A percentile compares a stretch with the other conserved stretches of the same genome.
These are phyloP conservation scores for Aureobasidium sp. DNA, from an alignment of 2,329 filamentous ascomycete species.

Conservation along the genomic window DNA sequence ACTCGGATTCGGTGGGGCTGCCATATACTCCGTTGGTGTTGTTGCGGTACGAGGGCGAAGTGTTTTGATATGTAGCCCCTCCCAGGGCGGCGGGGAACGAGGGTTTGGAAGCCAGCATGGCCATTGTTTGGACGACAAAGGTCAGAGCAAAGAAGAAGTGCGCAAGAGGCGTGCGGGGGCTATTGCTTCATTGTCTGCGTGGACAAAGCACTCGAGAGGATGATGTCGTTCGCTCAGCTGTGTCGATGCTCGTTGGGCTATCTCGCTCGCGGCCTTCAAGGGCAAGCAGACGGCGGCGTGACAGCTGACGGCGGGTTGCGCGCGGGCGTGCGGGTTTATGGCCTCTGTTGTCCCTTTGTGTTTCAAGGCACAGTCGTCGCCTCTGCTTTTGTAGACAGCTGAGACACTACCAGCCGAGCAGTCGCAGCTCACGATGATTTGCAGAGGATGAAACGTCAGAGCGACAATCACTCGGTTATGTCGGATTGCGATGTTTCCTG, in stretches of 20 bases:
- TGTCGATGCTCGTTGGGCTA: background rate
- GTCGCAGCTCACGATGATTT: conserved; percentile 5
- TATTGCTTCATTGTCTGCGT: conserved; percentile 6
- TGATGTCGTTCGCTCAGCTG: background rate
- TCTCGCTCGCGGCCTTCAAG: too few relatives aligned
- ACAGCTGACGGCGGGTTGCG: background rate
- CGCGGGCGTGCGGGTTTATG: background rate
- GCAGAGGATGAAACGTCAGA: conserved; percentile 12
- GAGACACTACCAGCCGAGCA: conserved; percentile 8
- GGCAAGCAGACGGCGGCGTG: background rate
- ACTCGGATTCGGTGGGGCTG: conserved; percentile 87
- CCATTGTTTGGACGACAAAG: conserved; percentile 43
- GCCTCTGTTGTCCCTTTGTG: background rate
- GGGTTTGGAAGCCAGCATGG: conserved; percentile 69
- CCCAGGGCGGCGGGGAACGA: conserved; percentile 47
- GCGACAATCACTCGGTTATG: conserved; percentile 9
- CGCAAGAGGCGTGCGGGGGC: conserved; percentile 6
- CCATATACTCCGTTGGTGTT: conserved; percentile 47
- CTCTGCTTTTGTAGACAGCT: conserved; percentile 2
- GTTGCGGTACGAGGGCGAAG: conserved; percentile 14
- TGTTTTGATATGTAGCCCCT: conserved; percentile 19
- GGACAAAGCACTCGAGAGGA: background rate
- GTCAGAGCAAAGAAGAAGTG: background rate
- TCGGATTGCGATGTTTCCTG: background rate
- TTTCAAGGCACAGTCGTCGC: background rate